Evolutionary conservation across 805 yeast species (phyloP).

Genomic region (Wickerhamiella galacta): DNA sequence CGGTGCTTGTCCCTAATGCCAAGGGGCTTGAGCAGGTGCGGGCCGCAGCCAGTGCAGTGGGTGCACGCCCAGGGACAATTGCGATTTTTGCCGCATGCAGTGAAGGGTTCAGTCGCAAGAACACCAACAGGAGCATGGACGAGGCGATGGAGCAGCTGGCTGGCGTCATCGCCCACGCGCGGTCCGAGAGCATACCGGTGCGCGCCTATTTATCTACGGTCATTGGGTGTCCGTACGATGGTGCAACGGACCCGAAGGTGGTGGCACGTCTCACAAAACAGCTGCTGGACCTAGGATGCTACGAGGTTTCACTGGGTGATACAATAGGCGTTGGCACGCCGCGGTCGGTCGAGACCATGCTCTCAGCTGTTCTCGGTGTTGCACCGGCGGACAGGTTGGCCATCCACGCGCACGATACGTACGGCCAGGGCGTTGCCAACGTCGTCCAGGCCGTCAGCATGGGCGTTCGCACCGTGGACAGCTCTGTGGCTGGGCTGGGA

Average conservation of each 20-base stretch:
- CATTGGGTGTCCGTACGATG: constrained; percentile 21
- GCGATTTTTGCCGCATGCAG: constrained; percentile 21
- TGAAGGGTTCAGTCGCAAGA: constrained; percentile 19
- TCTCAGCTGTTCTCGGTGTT: constrained; percentile 12
- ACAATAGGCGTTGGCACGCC: constrained; percentile 23
- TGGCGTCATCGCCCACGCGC: constrained; percentile 14
- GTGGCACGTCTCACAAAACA: constrained; percentile 17
- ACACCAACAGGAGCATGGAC: constrained; percentile 18
- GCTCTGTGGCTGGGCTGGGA: constrained; percentile 21
- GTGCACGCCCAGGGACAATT: constrained; percentile 12
- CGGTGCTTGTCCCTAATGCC: constrained; percentile 19
- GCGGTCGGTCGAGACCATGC: constrained; percentile 14
- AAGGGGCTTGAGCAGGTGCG: constrained; percentile 18
- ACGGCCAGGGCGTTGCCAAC: constrained; percentile 22
- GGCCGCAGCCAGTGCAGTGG: constrained; percentile 9
- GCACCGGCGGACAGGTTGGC: constrained; percentile 16
- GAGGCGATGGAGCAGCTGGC: constrained; percentile 15
- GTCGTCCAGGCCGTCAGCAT: constrained; percentile 18
- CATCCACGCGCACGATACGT: constrained; percentile 22
- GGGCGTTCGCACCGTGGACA: constrained; percentile 19
- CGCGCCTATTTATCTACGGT: constrained; percentile 21
- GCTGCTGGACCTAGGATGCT: constrained; percentile 20
- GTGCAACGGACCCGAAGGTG: constrained; percentile 16
- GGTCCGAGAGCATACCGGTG: constrained; percentile 12
- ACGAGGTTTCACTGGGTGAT: constrained; percentile 22